Conservation (phyloP, 345 rosid species). For the Citrus glauca region DNA sequence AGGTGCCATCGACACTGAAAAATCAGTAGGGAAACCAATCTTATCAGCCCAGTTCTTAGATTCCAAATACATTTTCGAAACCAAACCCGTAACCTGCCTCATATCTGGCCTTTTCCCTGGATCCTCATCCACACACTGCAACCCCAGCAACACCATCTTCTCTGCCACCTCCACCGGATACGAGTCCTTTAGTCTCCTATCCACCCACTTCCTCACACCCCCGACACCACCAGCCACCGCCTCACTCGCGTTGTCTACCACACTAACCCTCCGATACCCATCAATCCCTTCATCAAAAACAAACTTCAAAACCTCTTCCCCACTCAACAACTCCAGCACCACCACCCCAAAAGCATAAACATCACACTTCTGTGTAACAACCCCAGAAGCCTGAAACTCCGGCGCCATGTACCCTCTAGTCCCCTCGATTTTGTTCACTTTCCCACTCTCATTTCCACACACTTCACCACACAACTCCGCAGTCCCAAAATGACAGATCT, state of each 20-base stretch:
- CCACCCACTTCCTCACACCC: slow-evolving; percentile 53
- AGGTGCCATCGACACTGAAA: slow-evolving; percentile 54
- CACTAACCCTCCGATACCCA: slow-evolving; percentile 28
- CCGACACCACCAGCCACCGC: slow-evolving; percentile 25
- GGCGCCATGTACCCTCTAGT: slow-evolving; percentile 60
- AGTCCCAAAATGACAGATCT: slow-evolving; percentile 35
- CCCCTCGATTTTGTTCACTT: slow-evolving; percentile 35
- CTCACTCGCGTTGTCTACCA: slow-evolving; percentile 41
- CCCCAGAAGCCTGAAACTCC: slow-evolving; percentile 36
- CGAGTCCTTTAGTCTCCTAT: slow-evolving; percentile 54
- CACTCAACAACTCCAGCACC: slow-evolving; percentile 45
- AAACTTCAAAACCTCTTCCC: slow-evolving; percentile 43
- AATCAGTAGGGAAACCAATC: slow-evolving; percentile 31
- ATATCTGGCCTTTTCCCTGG: slow-evolving; percentile 47
- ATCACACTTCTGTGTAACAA: slow-evolving; percentile 36
- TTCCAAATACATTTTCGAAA: slow-evolving; percentile 43
- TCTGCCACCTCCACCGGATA: slow-evolving; percentile 61
- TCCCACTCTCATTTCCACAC: slow-evolving; percentile 13
- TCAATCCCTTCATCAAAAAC: slow-evolving; percentile 30
- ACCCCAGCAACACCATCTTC: slow-evolving; percentile 42
- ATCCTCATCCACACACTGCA: slow-evolving; percentile 52
- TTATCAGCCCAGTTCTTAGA: slow-evolving; percentile 47
- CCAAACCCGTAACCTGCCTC: slow-evolving; percentile 37
- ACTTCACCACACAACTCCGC: slow-evolving; percentile 28
- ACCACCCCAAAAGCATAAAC: slow-evolving; percentile 58